Base-by-base conservation (phyloP, 768 basidiomycete genomes). In the Lactifluus piperatus region DNA sequence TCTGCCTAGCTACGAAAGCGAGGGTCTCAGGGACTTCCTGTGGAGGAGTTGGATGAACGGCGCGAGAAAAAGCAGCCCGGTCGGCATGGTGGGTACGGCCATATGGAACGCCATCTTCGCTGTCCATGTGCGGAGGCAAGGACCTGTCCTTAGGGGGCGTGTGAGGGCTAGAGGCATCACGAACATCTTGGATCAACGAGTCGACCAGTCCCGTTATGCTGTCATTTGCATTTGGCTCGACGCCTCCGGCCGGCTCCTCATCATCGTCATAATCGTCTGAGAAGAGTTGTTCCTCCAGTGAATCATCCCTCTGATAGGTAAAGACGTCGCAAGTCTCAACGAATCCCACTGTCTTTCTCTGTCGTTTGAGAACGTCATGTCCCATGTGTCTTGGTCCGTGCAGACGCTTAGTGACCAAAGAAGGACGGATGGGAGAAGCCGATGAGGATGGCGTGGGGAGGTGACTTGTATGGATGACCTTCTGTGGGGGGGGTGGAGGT, bases 301-400 rank as follows among this genome's bases (percentile, higher is more conserved):
- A 63, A 41, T 87, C 79, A 13, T 81, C 86, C 20, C 78, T 73
- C 57, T 88, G 85, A 68, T 89, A 91, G 67, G 91, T 89, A 30
- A 91, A 71, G 11, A 94, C 89, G 61, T 93, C 90, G 64, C 86
- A 88, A 11, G 82, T 78, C 62, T 88, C 85, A 68, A 85, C 79
- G 58, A 88, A 94, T 1, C 82, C 87, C 27, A 94, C 91, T 0
- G 82, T 91, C 70, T 91, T 92, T 61, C 86, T 77, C 65, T 81
- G 79, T 22, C 81, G 77, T 26, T 51, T 63, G 1, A 54, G 51
- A 6, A 32, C 43, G 24, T 63, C 62, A 32, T 51, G 48, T 0
- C 67, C 77, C 54, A 77, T 81, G 4, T 80, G 72, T 30, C 90
- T 84, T 5, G 90, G 90, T 2, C 91, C 90, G 64, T 86, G 85